Conservation (phyloP, 441 rosid genomes). For the Pelargonium citronellum region DNA sequence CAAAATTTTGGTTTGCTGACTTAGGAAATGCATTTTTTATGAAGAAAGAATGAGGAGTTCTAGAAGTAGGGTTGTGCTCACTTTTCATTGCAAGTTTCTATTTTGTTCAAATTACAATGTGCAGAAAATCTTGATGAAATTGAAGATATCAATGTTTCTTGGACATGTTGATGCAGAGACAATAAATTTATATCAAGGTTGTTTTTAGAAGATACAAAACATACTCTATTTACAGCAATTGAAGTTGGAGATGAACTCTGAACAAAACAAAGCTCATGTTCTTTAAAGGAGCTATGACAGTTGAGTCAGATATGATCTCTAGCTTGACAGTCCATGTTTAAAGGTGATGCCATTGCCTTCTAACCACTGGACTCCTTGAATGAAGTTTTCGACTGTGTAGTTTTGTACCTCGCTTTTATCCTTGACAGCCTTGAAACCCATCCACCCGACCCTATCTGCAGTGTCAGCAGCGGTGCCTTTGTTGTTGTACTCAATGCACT, state of each 20-base stretch:
- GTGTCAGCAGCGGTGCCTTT: background rate
- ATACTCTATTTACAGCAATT: no score
- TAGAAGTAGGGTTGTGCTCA: background rate
- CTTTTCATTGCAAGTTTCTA: background rate
- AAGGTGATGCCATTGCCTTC: background rate
- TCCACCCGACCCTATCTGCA: background rate
- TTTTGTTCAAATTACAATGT: background rate
- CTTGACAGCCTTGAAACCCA: background rate
- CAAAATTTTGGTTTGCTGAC: background rate
- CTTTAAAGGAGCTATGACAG: no score
- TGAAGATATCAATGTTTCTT: background rate
- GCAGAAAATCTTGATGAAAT: background rate
- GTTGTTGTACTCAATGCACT: background rate
- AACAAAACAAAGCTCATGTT: no score
- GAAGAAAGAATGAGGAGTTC: background rate
- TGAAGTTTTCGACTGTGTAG: background rate
- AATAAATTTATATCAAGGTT: no score
- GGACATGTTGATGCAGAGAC: no score
- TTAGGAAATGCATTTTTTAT: no score
- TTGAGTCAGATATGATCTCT: background rate
- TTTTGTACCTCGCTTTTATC: background rate
- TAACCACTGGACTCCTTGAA: background rate
- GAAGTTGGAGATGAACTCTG: no score
- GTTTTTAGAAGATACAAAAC: no score
- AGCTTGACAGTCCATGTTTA: background rate